phyloP scores from a whole-genome alignment of 108 stramenopile species.

The Pseudonitzschia delicatissima region DNA sequence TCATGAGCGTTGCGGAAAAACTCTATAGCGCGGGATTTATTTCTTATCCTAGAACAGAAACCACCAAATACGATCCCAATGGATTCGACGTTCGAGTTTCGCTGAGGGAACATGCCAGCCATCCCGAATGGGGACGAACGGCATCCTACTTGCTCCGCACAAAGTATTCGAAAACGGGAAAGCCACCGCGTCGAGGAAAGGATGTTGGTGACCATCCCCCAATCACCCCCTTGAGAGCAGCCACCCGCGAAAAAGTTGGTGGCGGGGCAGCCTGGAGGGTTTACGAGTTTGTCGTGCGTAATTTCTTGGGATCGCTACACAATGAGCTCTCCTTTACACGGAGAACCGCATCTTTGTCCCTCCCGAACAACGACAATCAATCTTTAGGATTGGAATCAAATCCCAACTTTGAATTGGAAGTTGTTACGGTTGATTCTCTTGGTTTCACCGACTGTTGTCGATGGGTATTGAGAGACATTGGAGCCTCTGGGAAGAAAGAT shows the following conservation, averaged over 20 bases:
- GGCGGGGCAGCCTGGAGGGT: conserved; percentile 30
- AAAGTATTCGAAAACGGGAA: conserved; percentile 21
- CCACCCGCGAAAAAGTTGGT: conserved; percentile 18
- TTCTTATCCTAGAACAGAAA: conserved; percentile 76
- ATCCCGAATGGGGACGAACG: conserved; percentile 39
- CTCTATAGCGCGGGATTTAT: conserved; percentile 66
- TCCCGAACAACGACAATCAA: background rate
- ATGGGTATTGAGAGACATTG: conserved; percentile 34
- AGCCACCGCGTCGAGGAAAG: conserved; percentile 42
- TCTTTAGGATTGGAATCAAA: conserved; percentile 24
- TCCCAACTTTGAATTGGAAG: conserved; percentile 24
- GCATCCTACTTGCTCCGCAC: conserved; percentile 39
- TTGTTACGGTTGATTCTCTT: conserved; percentile 31
- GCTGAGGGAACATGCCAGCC: conserved; percentile 22
- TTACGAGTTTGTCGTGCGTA: conserved; percentile 31
- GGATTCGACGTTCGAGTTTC: conserved; percentile 40
- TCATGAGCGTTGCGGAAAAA: conserved; percentile 36
- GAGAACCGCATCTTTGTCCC: background rate
- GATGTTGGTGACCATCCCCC: conserved; percentile 45
- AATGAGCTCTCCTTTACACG: conserved; percentile 25
- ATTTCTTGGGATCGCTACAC: conserved; percentile 29
- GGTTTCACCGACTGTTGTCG: conserved; percentile 33
- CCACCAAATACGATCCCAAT: conserved; percentile 52
- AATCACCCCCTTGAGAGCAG: conserved; percentile 27
- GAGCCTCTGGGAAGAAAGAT: conserved; percentile 13